phyloP scores from a whole-genome alignment of 352 stramenopile genomes.

The Phytopythium helicoides region DNA sequence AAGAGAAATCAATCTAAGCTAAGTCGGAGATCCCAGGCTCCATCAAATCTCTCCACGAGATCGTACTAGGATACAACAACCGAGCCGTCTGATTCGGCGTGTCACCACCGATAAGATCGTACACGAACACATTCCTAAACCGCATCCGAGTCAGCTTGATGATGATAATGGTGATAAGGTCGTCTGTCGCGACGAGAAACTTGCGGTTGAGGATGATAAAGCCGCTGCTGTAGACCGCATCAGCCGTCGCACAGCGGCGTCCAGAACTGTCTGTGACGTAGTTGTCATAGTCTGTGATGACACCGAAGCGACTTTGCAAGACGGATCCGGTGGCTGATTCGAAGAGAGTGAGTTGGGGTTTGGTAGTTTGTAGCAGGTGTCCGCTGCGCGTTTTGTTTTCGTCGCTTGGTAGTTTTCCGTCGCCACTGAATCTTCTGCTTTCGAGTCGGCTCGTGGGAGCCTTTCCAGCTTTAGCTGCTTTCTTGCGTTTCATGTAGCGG shows the following conservation, averaged over 20 bases:
- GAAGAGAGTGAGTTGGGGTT: constrained; percentile 24
- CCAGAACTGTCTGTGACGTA: constrained; percentile 24
- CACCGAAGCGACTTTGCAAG: constrained; percentile 17
- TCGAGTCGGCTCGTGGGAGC: not conserved
- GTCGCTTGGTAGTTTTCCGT: too few relatives aligned
- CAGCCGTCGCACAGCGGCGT: constrained; percentile 27
- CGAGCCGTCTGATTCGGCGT: constrained; percentile 26
- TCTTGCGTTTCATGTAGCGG: constrained; percentile 13
- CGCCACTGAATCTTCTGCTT: constrained; percentile 3
- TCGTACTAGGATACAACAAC: constrained; percentile 26
- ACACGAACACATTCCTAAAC: constrained; percentile 40
- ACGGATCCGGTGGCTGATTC: constrained; percentile 23
- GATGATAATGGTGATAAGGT: constrained; percentile 29
- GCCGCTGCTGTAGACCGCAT: constrained; percentile 39
- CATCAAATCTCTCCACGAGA: constrained; percentile 24
- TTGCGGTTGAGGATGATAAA: constrained; percentile 41
- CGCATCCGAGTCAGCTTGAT: constrained; percentile 36
- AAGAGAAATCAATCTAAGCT: too few relatives aligned
- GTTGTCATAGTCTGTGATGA: constrained; percentile 27
- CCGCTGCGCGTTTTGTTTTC: too few relatives aligned
- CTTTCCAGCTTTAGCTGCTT: not conserved
- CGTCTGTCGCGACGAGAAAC: constrained; percentile 31
- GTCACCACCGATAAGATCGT: constrained; percentile 24
- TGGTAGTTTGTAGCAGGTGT: too few relatives aligned
- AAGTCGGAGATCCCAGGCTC: constrained; percentile 15